Evolutionary conservation across 1,139 yeast genomes (phyloP).

Genomic region (Candida sojae): DNA sequence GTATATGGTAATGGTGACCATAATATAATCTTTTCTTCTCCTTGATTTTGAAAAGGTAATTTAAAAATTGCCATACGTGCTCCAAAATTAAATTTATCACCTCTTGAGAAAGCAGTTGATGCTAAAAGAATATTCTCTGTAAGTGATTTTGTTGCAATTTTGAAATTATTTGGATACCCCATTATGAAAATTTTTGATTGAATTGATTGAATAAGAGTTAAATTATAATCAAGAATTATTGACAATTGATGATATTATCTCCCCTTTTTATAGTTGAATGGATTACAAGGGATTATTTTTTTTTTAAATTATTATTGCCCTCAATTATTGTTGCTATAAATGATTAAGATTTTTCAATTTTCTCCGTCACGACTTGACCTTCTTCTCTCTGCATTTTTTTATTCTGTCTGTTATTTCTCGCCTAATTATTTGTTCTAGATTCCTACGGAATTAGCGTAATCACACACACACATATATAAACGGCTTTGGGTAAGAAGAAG

Average conservation of each 20-base stretch:
- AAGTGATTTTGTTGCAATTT: conserved; percentile 44
- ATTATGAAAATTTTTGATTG: conserved; percentile 4
- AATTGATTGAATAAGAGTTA: not conserved
- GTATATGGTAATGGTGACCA: conserved; percentile 68
- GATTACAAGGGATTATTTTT: too few species aligned
- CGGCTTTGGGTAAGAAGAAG: too few species aligned
- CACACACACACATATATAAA: too few species aligned
- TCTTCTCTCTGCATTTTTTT: too few species aligned
- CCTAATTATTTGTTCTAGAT: not conserved
- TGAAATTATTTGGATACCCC: conserved; percentile 40
- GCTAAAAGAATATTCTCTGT: conserved; percentile 50
- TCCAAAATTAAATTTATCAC: conserved; percentile 52
- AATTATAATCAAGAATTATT: too few species aligned
- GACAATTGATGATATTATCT: not conserved
- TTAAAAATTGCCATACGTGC: conserved; percentile 58
- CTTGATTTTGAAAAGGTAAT: conserved; percentile 17
- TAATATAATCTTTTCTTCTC: conserved; percentile 37
- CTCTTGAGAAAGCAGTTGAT: conserved; percentile 48
- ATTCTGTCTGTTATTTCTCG: too few species aligned
- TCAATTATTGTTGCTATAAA: not conserved
- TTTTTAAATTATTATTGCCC: not conserved
- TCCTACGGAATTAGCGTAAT: not conserved
- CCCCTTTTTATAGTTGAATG: not conserved
- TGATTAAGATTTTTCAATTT: not conserved
- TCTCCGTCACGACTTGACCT: not conserved